Evolutionary conservation across 306 rosid species (phyloP).

Genomic region (Alnus rubra): DNA sequence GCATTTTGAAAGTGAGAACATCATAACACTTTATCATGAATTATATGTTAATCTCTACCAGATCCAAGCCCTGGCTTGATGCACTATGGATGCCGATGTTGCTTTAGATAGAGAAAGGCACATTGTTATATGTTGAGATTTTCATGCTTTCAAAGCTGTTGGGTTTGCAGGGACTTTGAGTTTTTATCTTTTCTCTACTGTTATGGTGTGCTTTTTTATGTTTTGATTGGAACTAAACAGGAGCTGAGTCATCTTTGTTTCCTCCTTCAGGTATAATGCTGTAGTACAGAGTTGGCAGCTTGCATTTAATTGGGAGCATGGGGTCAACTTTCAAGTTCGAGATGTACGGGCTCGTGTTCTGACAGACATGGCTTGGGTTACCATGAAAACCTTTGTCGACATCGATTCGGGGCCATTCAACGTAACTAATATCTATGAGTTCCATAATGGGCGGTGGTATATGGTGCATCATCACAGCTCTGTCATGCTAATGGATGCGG

Average conservation of each 20-base stretch:
- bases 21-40: background rate
- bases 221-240: background rate
- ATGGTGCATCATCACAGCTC: slow-evolving; percentile 98
- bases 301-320: slow-evolving; percentile 87
- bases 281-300: slow-evolving; percentile 92
- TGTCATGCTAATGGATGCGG: slow-evolving; percentile 60
- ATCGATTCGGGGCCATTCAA: slow-evolving; percentile 83
- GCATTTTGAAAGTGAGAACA: background rate
- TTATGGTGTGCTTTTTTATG: background rate
- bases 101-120: background rate
- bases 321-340: slow-evolving; percentile 78
- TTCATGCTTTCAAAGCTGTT: background rate
- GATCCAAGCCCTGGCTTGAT: background rate
- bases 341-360: slow-evolving; percentile 85
- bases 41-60: background rate
- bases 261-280: slow-evolving; percentile 61
- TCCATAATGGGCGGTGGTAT: slow-evolving; percentile 79
- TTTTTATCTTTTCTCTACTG: background rate
- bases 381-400: slow-evolving; percentile 80
- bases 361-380: slow-evolving; percentile 94
- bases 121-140: background rate
- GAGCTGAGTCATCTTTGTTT: slow-evolving; percentile 18
- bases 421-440: slow-evolving; percentile 77
- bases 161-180: background rate
- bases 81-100: background rate